Evolutionary conservation across 345 rosid species (phyloP).

Genomic region (Eucalyptus regnans): DNA sequence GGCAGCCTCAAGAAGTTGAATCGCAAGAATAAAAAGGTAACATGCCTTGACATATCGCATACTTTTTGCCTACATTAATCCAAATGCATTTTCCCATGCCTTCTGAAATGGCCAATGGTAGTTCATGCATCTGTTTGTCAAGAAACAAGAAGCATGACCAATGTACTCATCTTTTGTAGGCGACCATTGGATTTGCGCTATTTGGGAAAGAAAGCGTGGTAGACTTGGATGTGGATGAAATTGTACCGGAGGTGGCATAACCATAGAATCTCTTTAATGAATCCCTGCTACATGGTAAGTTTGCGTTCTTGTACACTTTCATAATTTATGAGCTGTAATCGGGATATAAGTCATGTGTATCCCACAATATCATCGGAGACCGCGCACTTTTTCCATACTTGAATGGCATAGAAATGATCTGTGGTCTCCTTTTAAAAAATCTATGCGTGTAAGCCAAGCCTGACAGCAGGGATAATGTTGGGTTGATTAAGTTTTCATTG

Average conservation of each 20-base stretch:
- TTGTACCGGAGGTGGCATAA: constrained; percentile 29
- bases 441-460: background rate
- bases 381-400: background rate
- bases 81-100: background rate
- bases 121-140: background rate
- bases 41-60: background rate
- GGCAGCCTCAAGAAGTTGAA: constrained; percentile 69
- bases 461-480: background rate
- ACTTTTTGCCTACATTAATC: background rate
- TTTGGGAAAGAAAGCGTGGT: constrained; percentile 85
- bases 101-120: background rate
- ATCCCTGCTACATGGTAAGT: background rate
- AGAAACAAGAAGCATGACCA: background rate
- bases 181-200: constrained; percentile 65
- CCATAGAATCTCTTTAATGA: background rate
- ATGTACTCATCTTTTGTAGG: constrained; percentile 28
- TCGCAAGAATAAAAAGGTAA: constrained; percentile 68
- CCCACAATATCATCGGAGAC: background rate
- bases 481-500: background rate
- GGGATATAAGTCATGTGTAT: background rate
- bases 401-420: background rate
- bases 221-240: constrained; percentile 63
- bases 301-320: background rate
- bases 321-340: background rate
- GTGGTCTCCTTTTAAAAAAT: background rate